A percentile compares a stretch with the other conserved stretches of the same genome.
phyloP scores from a whole-genome alignment of 2,329 filamentous ascomycete species.

The Aspergillus piperis region DNA sequence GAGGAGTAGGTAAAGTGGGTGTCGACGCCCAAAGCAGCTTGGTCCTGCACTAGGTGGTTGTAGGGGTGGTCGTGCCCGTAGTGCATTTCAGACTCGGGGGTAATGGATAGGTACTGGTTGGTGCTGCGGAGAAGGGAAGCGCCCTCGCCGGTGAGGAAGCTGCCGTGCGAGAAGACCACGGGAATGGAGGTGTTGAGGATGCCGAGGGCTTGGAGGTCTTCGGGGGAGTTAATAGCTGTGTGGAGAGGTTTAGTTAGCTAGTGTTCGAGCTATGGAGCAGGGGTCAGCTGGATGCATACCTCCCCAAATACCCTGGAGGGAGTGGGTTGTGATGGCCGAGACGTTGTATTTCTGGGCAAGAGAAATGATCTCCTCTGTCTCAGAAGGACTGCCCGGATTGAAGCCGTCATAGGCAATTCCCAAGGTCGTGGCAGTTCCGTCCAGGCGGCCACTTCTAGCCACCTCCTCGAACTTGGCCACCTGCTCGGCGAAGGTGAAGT shows the following conservation, averaged over 20 bases:
- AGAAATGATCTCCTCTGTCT: too few species aligned
- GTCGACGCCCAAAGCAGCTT: slow-evolving; percentile 57
- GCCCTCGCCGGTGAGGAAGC: not conserved
- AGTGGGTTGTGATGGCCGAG: too few species aligned
- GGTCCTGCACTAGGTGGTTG: slow-evolving; percentile 51
- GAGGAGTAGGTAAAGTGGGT: slow-evolving; percentile 56
- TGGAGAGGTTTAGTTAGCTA: too few species aligned
- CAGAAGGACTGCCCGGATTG: not conserved
- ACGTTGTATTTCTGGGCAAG: too few species aligned
- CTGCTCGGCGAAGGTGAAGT: slow-evolving; percentile 2
- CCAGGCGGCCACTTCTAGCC: not conserved
- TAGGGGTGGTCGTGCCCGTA: slow-evolving; percentile 56
- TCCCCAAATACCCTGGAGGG: too few species aligned
- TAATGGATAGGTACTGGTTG: slow-evolving; percentile 59
- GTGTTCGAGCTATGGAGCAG: too few species aligned
- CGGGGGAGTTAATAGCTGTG: too few species aligned
- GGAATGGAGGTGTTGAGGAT: too few species aligned
- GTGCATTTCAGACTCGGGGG: slow-evolving; percentile 61
- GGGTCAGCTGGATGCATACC: too few species aligned
- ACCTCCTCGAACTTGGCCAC: not conserved
- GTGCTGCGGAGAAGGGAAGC: slow-evolving; percentile 46
- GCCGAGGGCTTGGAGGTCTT: too few species aligned
- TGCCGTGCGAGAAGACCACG: too few species aligned
- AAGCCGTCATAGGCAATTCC: not conserved
- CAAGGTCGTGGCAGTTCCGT: not conserved